Evolutionary conservation across 805 yeast genomes (phyloP), one percentile per base, ranked within the genome.

Genomic region (Suhomyces pyralidae): DNA sequence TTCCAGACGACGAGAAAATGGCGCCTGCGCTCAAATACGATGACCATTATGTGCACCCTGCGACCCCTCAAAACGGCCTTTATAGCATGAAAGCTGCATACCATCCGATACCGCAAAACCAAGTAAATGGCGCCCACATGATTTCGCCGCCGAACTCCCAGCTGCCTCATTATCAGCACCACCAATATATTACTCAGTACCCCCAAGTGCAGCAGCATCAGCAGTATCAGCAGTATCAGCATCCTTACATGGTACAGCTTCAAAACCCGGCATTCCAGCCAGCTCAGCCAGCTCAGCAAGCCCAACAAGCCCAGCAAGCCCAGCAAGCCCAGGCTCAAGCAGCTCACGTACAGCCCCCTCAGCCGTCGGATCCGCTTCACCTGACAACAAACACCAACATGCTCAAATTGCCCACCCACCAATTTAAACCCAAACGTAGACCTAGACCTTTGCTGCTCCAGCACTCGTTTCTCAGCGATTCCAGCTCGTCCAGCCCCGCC

Each of bases 371-470:
- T 5, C 20, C 32, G 2, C 42, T 30, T n/a, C 28, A 32, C n/a
- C 42, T 24, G 30, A 44, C 12, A 34, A 44, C 32, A 24, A 26
- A 44, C 46, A 44, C 24, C 2, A 46, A 42, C n/a, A 34, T 19
- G 42, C 49, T 65, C 20, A 63, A 60, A 46, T 45, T 63, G 10
- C 69, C 70, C 7, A 42, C 56, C 3, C 61, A 61, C 50, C 61
- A 64, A 32, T 70, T 65, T 56, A 74, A 71, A 54, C 76, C 76
- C 6, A 72, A 70, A 53, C 58, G 73, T 49, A 65, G 79, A 51
- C 78, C 78, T 14, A 56, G 69, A 40, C 79, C 78, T 5, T 61
- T 74, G 45, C 54, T 73, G 12, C 66, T 74, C 45, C 70, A 61
- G 54, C 72, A 69, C 52, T 66, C 75, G 17, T 64, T 62, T 53